A percentile compares a stretch with the other conserved stretches of the same genome.
Evolutionary conservation across 768 basidiomycete genomes (phyloP).

Genomic region (Termitomyces sp.): DNA sequence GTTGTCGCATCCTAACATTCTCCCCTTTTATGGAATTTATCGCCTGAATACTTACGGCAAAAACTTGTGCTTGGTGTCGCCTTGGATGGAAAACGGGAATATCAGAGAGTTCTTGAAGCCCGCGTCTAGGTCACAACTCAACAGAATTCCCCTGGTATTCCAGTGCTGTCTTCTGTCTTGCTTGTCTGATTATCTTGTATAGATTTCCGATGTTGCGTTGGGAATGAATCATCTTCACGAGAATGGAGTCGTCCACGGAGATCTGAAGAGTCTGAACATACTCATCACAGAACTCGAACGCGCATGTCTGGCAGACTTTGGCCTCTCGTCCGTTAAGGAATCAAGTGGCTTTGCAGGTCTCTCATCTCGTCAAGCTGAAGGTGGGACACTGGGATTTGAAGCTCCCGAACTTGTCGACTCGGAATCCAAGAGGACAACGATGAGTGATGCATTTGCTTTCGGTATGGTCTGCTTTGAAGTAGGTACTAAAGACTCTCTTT

Average conservation of each 20-base stretch:
- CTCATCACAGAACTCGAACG: slow-evolving; percentile 6
- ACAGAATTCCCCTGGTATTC: background rate
- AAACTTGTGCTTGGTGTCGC: slow-evolving; percentile 26
- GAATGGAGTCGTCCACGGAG: slow-evolving; percentile 33
- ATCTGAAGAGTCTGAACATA: slow-evolving; percentile 33
- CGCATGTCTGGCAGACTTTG: slow-evolving; percentile 45
- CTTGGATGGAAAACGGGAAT: slow-evolving; percentile 31
- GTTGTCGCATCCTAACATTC: slow-evolving; percentile 14
- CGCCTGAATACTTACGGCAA: slow-evolving; percentile 14
- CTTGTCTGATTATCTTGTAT: background rate
- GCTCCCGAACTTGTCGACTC: slow-evolving; percentile 26
- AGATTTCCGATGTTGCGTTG: slow-evolving; percentile 23
- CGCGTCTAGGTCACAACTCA: slow-evolving; percentile 1
- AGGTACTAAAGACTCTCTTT: background rate
- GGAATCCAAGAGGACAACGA: slow-evolving; percentile 1
- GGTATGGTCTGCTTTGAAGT: slow-evolving; percentile 1
- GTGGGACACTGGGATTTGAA: slow-evolving; percentile 24
- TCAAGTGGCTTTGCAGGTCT: slow-evolving; percentile 8
- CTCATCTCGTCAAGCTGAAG: slow-evolving; percentile 3
- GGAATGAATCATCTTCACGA: slow-evolving; percentile 29
- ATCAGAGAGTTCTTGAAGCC: slow-evolving; percentile 16
- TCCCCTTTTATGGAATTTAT: slow-evolving; percentile 32
- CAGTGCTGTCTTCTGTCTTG: too few relatives aligned
- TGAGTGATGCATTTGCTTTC: slow-evolving; percentile 2
- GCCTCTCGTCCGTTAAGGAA: slow-evolving; percentile 24